Evolutionary conservation across 805 yeast species (phyloP).

Genomic region (Kuraishia cidri): DNA sequence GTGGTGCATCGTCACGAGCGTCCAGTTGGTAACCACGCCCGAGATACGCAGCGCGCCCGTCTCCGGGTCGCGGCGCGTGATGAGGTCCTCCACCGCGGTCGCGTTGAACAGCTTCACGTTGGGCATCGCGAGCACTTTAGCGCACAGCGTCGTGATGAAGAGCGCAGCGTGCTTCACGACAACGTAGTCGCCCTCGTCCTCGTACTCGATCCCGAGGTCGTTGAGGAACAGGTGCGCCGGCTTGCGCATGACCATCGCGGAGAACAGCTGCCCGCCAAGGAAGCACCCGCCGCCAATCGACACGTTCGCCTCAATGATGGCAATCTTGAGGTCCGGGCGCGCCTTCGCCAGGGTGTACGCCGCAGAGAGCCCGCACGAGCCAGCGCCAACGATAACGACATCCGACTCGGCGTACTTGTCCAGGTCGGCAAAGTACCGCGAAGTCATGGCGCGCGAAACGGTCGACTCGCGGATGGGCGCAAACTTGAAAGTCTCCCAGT

Average conservation of each 20-base stretch:
- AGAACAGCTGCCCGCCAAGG: slow-evolving; percentile 70
- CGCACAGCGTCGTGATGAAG: slow-evolving; percentile 62
- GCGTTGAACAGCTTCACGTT: slow-evolving; percentile 74
- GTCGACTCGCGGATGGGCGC: slow-evolving; percentile 72
- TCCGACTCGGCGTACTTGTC: slow-evolving; percentile 72
- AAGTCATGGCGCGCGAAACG: slow-evolving; percentile 75
- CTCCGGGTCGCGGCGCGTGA: slow-evolving; percentile 52
- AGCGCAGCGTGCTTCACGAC: slow-evolving; percentile 77
- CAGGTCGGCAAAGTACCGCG: slow-evolving; percentile 61
- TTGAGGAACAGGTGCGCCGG: slow-evolving; percentile 67
- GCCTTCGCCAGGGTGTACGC: slow-evolving; percentile 67
- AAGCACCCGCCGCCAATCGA: slow-evolving; percentile 78
- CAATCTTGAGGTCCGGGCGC: slow-evolving; percentile 69
- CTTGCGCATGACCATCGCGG: slow-evolving; percentile 74
- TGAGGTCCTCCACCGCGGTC: slow-evolving; percentile 72
- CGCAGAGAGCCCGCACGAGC: slow-evolving; percentile 68
- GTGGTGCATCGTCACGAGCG: slow-evolving; percentile 67
- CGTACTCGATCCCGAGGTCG: slow-evolving; percentile 56
- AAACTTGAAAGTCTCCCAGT: slow-evolving; percentile 63
- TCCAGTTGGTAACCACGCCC: slow-evolving; percentile 82
- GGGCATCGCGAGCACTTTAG: slow-evolving; percentile 63
- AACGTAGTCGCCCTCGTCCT: slow-evolving; percentile 74
- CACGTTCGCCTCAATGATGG: slow-evolving; percentile 67
- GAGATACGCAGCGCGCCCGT: slow-evolving; percentile 57
- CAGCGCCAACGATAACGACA: slow-evolving; percentile 70